Evolutionary conservation across 2,329 filamentous ascomycete genomes (phyloP).

Genomic region (Fusarium dimerum): DNA sequence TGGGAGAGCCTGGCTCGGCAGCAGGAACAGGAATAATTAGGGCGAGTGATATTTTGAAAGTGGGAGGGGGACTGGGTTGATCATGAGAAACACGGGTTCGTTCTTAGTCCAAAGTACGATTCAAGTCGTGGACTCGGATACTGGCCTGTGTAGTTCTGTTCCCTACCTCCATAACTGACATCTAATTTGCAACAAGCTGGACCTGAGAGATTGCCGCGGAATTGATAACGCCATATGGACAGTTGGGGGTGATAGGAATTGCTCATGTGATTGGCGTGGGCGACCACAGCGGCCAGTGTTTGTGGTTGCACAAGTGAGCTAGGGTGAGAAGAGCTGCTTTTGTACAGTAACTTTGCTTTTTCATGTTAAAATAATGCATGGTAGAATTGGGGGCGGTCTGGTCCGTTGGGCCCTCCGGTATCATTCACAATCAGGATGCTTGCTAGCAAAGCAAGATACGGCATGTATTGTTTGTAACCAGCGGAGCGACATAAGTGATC

Average conservation of each 20-base stretch:
- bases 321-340: conserved; percentile 18
- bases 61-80: no score
- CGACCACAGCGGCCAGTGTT: conserved; percentile 14
- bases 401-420: no score
- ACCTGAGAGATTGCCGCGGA: conserved; percentile 24
- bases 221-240: conserved; percentile 17
- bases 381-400: no score
- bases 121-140: conserved; percentile 20
- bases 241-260: conserved; percentile 23
- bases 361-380: no score
- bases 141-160: conserved; percentile 10
- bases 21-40: conserved; percentile 6
- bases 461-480: no score
- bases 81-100: background rate
- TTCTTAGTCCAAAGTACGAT: conserved; percentile 17
- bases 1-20: conserved; percentile 16
- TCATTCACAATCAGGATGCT: no score
- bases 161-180: background rate
- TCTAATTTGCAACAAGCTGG: no score
- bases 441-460: no score
- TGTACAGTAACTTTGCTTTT: conserved; percentile 26
- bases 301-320: conserved; percentile 26
- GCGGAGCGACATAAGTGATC: no score
- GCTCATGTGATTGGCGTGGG: conserved; percentile 31
- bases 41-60: conserved; percentile 7